phyloP scores from a whole-genome alignment of 1,284 basidiomycete genomes.

The Melampsora larici-populina region DNA sequence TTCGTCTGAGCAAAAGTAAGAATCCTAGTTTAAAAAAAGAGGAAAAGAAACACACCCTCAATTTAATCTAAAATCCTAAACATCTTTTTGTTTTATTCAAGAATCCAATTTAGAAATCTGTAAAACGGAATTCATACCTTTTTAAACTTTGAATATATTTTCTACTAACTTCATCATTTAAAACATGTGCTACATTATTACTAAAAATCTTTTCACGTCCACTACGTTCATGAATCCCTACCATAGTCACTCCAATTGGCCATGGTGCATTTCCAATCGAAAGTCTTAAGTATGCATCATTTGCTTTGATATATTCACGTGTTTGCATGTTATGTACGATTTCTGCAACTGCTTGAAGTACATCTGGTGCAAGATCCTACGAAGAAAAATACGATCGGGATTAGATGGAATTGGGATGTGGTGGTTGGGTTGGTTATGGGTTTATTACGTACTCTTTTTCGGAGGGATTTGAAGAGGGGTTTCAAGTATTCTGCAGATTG shows the following conservation, averaged over 20 bases:
- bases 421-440: background rate
- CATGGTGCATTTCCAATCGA: slow-evolving; percentile 98
- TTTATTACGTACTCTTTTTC: slow-evolving; percentile 67
- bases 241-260: slow-evolving; percentile 99
- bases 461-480: slow-evolving; percentile 85
- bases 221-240: slow-evolving; percentile 96
- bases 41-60: background rate
- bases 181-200: slow-evolving; percentile 92
- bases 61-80: background rate
- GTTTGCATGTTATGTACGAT: slow-evolving; percentile 95
- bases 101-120: background rate
- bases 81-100: background rate
- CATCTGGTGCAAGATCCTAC: slow-evolving; percentile 78
- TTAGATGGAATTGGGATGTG: slow-evolving; percentile 19
- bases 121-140: slow-evolving; percentile 60
- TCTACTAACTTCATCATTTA: slow-evolving; percentile 97
- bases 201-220: slow-evolving; percentile 94
- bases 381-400: background rate
- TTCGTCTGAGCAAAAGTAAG: slow-evolving; percentile 93
- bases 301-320: slow-evolving; percentile 87
- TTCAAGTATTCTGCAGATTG: slow-evolving; percentile 96
- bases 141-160: slow-evolving; percentile 99
- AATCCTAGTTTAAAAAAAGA: slow-evolving; percentile 64
- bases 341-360: slow-evolving; percentile 83
- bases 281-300: slow-evolving; percentile 92